These are phyloP conservation scores for Alternaria triticina DNA, from an alignment of 2,329 filamentous ascomycete genomes.

Conservation along the genomic window DNA sequence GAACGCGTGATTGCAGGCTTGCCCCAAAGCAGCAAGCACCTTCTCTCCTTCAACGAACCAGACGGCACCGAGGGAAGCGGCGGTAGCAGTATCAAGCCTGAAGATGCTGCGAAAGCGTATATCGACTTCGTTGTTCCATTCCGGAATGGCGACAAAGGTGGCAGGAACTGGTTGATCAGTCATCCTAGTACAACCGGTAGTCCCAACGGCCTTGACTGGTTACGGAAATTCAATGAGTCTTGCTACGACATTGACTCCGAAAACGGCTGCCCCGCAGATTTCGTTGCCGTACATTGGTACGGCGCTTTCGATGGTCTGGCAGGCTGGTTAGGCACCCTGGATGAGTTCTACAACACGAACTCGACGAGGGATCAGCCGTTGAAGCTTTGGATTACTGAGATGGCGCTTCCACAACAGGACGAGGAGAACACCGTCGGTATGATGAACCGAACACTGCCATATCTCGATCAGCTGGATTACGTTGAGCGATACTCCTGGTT, in stretches of 20 bases:
- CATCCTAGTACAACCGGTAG: slow-evolving; percentile 74
- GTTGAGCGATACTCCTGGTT: slow-evolving; percentile 49
- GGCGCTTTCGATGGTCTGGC: slow-evolving; percentile 73
- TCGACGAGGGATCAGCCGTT: slow-evolving; percentile 51
- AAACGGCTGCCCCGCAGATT: slow-evolving; percentile 57
- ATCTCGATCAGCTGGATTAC: slow-evolving; percentile 67
- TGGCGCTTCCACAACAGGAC: slow-evolving; percentile 65
- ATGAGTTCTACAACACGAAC: slow-evolving; percentile 58
- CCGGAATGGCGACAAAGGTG: slow-evolving; percentile 55
- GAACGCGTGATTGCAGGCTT: slow-evolving; percentile 66
- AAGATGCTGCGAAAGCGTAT: slow-evolving; percentile 71
- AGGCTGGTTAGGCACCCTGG: slow-evolving; percentile 68
- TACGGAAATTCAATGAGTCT: slow-evolving; percentile 68
- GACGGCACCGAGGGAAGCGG: slow-evolving; percentile 65
- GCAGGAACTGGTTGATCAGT: slow-evolving; percentile 66
- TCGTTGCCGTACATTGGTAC: slow-evolving; percentile 61
- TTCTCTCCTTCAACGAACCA: slow-evolving; percentile 81
- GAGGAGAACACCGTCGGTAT: slow-evolving; percentile 67
- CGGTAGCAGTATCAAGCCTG: slow-evolving; percentile 68
- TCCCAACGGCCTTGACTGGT: slow-evolving; percentile 68
- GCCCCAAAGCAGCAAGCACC: slow-evolving; percentile 66
- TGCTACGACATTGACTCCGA: slow-evolving; percentile 52
- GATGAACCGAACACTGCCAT: slow-evolving; percentile 72
- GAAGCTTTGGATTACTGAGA: slow-evolving; percentile 79
- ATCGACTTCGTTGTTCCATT: slow-evolving; percentile 75